Percentiles rank a stretch among this genome's conserved stretches.
These are phyloP conservation scores for Globisporangium spinosum DNA, from an alignment of 352 stramenopile genomes.

Conservation along the genomic window DNA sequence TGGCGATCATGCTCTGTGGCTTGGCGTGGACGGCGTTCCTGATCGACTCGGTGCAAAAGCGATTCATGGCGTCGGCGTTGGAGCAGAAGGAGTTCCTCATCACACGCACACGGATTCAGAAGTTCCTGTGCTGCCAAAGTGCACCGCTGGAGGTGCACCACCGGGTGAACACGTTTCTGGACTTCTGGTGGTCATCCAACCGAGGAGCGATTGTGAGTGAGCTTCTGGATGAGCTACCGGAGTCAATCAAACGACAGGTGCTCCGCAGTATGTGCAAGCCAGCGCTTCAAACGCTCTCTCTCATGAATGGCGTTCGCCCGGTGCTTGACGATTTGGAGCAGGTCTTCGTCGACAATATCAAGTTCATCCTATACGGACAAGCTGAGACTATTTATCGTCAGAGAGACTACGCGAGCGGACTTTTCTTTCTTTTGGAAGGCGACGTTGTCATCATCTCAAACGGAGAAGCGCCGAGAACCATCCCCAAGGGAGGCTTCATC, in stretches of 20 bases:
- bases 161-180: slow-evolving; percentile 36
- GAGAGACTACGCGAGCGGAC: slow-evolving; percentile 50
- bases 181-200: slow-evolving; percentile 46
- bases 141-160: slow-evolving; percentile 29
- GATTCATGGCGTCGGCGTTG: slow-evolving; percentile 33
- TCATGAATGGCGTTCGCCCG: slow-evolving; percentile 20
- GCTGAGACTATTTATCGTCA: slow-evolving; percentile 31
- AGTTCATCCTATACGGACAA: slow-evolving; percentile 35
- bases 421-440: slow-evolving; percentile 60
- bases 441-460: slow-evolving; percentile 37
- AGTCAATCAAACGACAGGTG: slow-evolving; percentile 27
- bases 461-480: slow-evolving; percentile 4
- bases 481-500: slow-evolving; percentile 49
- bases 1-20: slow-evolving; percentile 37
- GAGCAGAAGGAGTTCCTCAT: slow-evolving; percentile 41
- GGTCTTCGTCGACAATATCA: slow-evolving; percentile 30
- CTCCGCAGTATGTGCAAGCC: slow-evolving; percentile 28
- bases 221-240: slow-evolving; percentile 28
- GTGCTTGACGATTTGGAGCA: slow-evolving; percentile 28
- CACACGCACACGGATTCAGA: slow-evolving; percentile 28
- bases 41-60: slow-evolving; percentile 41
- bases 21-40: slow-evolving; percentile 37
- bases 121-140: slow-evolving; percentile 37
- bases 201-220: slow-evolving; percentile 33
- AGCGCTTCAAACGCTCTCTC: slow-evolving; percentile 26